Evolutionary conservation across 306 rosid genomes (phyloP), one percentile per base, ranked within the genome.

Genomic region (Rosa persica): DNA sequence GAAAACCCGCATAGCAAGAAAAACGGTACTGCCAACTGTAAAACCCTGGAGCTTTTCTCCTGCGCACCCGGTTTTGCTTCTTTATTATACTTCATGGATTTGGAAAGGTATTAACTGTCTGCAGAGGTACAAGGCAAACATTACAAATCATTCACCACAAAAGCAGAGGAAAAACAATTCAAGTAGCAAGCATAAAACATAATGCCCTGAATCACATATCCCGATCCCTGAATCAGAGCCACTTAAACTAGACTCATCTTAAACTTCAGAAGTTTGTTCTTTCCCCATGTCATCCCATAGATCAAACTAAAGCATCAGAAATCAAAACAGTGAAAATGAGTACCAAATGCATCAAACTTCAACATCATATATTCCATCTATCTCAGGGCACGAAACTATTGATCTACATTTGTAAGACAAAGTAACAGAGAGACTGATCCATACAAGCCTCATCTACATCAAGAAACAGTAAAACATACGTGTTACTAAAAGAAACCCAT

Each of bases 61-160:
- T 67, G 86, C 74, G 70, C 36, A 60, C 82, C 86, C 66, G 90
- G 93, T 87, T 96, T 96, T 66, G 94, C 97, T 82, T 96, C 99
- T 85, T 93, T 93, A 81, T 90, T 93, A 79, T 91, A 81, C 89
- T 93, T 96, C 99, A 96, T 96, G 83, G 85, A 27, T 90, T 51
- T 61, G 69, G 49, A 44, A 76, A 78, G 54, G 72, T 47, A 67
- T 82, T 46, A 83, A 77, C 84, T 78, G 79, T 85, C 98, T 89
- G 93, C 87, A 79, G 3, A 78, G 61, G 84, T 16, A 55, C 39
- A 80, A 70, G 39, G 52, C 78, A 66, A 34, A 64, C 34, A 2
- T 74, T 62, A 75, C 13, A 74, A 42, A 25, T 42, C 71, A 57
- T 57, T 57, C 52, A 55, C 67, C 23, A 13, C 49, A 52, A 73